A percentile compares a stretch with the other conserved stretches of the same genome.
phyloP scores from a whole-genome alignment of 2,329 filamentous ascomycete species.

The Lachnellula arida region DNA sequence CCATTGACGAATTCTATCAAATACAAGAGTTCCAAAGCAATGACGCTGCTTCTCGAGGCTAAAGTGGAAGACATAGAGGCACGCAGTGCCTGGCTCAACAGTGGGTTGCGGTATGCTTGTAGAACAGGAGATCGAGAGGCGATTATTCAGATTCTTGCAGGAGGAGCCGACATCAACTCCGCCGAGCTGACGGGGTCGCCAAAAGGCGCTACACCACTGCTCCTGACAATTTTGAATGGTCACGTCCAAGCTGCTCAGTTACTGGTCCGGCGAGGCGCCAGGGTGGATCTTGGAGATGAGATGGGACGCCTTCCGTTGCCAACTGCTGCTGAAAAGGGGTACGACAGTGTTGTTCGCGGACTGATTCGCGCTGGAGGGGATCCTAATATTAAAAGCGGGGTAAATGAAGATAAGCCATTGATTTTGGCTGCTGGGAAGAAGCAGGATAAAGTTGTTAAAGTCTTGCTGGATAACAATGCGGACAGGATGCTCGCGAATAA shows the following conservation, averaged over 20 bases:
- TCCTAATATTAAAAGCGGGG: slow-evolving; percentile 9
- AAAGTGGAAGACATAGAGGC: neutral
- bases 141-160: slow-evolving; percentile 6
- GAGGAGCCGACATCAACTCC: slow-evolving; percentile 9
- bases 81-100: slow-evolving; percentile 1
- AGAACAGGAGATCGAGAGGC: neutral
- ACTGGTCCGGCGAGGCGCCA: slow-evolving; percentile 9
- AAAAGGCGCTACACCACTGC: slow-evolving; percentile 3
- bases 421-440: slow-evolving; percentile 7
- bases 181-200: neutral
- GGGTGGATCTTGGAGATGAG: slow-evolving; percentile 7
- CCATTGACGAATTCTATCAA: slow-evolving; percentile 8
- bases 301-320: slow-evolving; percentile 8
- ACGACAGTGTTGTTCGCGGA: slow-evolving; percentile 13
- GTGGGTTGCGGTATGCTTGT: slow-evolving; percentile 1
- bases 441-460: slow-evolving; percentile 9
- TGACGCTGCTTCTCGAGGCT: slow-evolving; percentile 3
- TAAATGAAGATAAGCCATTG: slow-evolving; percentile 15
- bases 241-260: slow-evolving; percentile 9
- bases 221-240: slow-evolving; percentile 8
- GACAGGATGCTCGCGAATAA: slow-evolving; percentile 4
- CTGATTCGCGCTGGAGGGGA: slow-evolving; percentile 12
- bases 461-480: slow-evolving; percentile 9
- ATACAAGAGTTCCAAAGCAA: slow-evolving; percentile 4
- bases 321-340: slow-evolving; percentile 5